phyloP scores from a whole-genome alignment of 495 filamentous ascomycete genomes.

The Lichina pygmaea region DNA sequence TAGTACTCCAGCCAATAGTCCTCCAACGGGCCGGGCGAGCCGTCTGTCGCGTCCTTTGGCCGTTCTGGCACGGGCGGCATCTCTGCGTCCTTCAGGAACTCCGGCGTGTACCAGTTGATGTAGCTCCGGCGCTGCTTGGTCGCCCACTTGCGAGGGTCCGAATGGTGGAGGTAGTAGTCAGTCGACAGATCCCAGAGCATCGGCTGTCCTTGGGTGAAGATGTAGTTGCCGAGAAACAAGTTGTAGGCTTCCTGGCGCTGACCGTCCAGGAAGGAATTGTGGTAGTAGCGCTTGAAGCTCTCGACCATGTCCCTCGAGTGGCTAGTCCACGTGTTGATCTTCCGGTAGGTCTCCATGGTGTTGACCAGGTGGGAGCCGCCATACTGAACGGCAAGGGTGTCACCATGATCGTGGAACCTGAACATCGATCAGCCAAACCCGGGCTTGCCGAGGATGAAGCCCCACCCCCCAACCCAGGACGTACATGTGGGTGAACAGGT shows the following conservation, averaged over 20 bases:
- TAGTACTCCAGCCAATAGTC: slow-evolving; percentile 99
- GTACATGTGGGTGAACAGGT: slow-evolving; percentile 85
- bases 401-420: slow-evolving; percentile 75
- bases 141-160: slow-evolving; percentile 46
- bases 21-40: slow-evolving; percentile 33
- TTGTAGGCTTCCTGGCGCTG: slow-evolving; percentile 97
- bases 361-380: slow-evolving; percentile 94
- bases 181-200: slow-evolving; percentile 94
- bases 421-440: background rate
- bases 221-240: slow-evolving; percentile 91
- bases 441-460: background rate
- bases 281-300: slow-evolving; percentile 96
- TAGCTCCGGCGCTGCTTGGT: slow-evolving; percentile 38
- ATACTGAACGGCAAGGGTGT: slow-evolving; percentile 93
- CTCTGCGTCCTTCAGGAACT: slow-evolving; percentile 32
- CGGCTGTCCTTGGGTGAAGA: slow-evolving; percentile 66
- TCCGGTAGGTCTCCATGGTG: slow-evolving; percentile 95
- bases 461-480: background rate
- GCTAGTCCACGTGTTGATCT: slow-evolving; percentile 96
- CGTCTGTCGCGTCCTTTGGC: slow-evolving; percentile 17
- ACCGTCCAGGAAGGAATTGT: slow-evolving; percentile 90
- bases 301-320: slow-evolving; percentile 97
- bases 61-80: slow-evolving; percentile 20
- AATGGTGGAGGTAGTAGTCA: slow-evolving; percentile 91
- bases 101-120: slow-evolving; percentile 70